A percentile compares a stretch with the other conserved stretches of the same genome.
phyloP scores from a whole-genome alignment of 441 rosid species.

The Geranium incanum region DNA sequence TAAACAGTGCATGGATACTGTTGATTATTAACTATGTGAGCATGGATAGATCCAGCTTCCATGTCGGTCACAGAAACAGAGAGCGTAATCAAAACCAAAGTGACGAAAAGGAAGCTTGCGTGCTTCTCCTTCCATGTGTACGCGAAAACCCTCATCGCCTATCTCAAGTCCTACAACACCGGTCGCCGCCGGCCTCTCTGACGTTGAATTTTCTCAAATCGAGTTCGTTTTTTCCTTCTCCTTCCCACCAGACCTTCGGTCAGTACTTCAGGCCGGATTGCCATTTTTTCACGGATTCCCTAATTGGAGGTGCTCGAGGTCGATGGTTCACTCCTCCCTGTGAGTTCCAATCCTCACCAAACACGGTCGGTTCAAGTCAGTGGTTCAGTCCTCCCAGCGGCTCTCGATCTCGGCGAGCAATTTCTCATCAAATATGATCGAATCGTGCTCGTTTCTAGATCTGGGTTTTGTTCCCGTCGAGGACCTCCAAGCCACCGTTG shows the following conservation, averaged over 20 bases:
- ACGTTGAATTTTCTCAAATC: constrained; percentile 47
- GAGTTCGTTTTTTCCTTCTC: constrained; percentile 50
- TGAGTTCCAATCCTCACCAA: no score
- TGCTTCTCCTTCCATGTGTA: constrained; percentile 66
- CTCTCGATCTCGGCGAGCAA: no score
- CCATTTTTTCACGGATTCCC: constrained; percentile 65
- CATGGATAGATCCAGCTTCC: not conserved
- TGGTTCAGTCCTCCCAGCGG: no score
- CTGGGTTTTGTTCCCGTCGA: no score
- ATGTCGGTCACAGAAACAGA: not conserved
- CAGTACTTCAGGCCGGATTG: constrained; percentile 67
- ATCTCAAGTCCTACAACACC: constrained; percentile 45
- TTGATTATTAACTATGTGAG: no score
- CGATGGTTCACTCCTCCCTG: no score
- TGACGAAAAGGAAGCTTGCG: constrained; percentile 22
- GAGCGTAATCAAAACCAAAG: not conserved
- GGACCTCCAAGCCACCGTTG: no score
- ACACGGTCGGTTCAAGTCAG: no score
- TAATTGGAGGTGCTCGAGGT: constrained; percentile 82
- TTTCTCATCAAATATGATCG: no score
- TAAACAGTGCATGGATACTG: no score
- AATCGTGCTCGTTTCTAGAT: no score
- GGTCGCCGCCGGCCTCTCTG: constrained; percentile 54
- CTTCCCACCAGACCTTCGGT: constrained; percentile 83
- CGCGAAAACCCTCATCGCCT: constrained; percentile 44